Evolutionary conservation across 352 stramenopile genomes (phyloP).

Genomic region (Pythium apleroticum): DNA sequence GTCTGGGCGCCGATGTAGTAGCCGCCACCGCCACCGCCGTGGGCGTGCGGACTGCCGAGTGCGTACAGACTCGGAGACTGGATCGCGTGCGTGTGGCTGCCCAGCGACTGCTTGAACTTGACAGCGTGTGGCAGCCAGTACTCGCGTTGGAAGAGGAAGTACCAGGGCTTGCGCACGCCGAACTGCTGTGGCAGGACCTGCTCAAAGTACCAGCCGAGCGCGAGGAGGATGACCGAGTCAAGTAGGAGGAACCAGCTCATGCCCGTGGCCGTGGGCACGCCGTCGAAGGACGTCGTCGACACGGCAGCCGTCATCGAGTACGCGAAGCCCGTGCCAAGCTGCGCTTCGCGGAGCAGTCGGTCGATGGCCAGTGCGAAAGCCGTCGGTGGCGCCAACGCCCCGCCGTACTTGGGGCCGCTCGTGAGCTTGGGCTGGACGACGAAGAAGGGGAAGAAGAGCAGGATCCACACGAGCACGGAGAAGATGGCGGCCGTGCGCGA

Average conservation of each 20-base stretch:
- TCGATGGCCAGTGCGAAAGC: slow-evolving; percentile 71
- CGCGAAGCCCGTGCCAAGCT: slow-evolving; percentile 58
- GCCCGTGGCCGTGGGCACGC: slow-evolving; percentile 38
- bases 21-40: not conserved
- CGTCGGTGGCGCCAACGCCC: slow-evolving; percentile 55
- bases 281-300: slow-evolving; percentile 33
- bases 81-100: slow-evolving; percentile 18
- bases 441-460: slow-evolving; percentile 77
- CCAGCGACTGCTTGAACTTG: slow-evolving; percentile 22
- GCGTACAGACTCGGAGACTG: slow-evolving; percentile 20
- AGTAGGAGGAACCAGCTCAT: slow-evolving; percentile 71
- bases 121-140: slow-evolving; percentile 32
- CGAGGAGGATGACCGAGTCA: slow-evolving; percentile 81
- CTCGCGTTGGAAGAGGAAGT: slow-evolving; percentile 79
- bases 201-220: slow-evolving; percentile 91
- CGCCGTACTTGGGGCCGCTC: slow-evolving; percentile 41
- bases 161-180: slow-evolving; percentile 85
- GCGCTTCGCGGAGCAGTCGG: slow-evolving; percentile 51
- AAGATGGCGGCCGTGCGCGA: slow-evolving; percentile 56
- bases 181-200: slow-evolving; percentile 91
- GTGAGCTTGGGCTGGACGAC: slow-evolving; percentile 42
- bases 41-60: slow-evolving; percentile 11
- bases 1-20: not conserved
- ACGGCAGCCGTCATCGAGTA: slow-evolving; percentile 49
- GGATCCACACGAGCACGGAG: slow-evolving; percentile 67